These are phyloP conservation scores for Fusarium dlaminii DNA, from an alignment of 2,329 filamentous ascomycete genomes.

Conservation along the genomic window DNA sequence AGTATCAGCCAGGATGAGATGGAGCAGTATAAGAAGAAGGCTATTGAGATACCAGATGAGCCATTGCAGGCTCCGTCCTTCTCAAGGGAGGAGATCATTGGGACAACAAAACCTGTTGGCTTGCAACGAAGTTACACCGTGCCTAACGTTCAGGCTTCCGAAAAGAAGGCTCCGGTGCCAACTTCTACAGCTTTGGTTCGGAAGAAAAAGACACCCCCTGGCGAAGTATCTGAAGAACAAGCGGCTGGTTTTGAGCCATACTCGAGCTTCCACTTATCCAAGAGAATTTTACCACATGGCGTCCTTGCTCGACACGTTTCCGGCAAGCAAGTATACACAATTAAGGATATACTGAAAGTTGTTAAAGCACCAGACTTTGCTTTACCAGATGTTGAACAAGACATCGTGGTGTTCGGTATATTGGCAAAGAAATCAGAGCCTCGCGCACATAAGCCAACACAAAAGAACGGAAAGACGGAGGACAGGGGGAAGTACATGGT, in stretches of 20 bases:
- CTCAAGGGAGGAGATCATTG: constrained; percentile 70
- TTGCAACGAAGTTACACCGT: constrained; percentile 57
- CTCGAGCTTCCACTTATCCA: constrained; percentile 84
- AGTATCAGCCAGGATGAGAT: constrained; percentile 66
- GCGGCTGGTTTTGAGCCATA: constrained; percentile 79
- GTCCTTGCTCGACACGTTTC: constrained; percentile 81
- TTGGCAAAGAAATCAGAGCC: constrained; percentile 90
- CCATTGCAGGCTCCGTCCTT: constrained; percentile 62
- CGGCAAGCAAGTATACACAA: constrained; percentile 77
- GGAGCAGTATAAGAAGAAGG: constrained; percentile 67
- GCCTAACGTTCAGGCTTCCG: constrained; percentile 44
- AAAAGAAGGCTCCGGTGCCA: constrained; percentile 26
- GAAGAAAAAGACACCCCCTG: constrained; percentile 30
- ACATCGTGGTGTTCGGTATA: constrained; percentile 89
- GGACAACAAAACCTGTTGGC: constrained; percentile 41
- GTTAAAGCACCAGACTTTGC: constrained; percentile 87
- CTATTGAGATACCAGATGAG: constrained; percentile 62
- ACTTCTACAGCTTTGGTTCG: constrained; percentile 12
- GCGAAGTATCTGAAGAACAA: constrained; percentile 39
- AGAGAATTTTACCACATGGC: constrained; percentile 82
- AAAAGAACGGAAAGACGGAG: constrained; percentile 58
- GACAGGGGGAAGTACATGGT: constrained; percentile 91
- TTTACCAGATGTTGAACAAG: constrained; percentile 82
- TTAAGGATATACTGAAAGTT: constrained; percentile 82
- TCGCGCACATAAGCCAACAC: constrained; percentile 62